These are phyloP conservation scores for Lachancea sp. DNA, from an alignment of 805 yeast genomes.

Conservation along the genomic window DNA sequence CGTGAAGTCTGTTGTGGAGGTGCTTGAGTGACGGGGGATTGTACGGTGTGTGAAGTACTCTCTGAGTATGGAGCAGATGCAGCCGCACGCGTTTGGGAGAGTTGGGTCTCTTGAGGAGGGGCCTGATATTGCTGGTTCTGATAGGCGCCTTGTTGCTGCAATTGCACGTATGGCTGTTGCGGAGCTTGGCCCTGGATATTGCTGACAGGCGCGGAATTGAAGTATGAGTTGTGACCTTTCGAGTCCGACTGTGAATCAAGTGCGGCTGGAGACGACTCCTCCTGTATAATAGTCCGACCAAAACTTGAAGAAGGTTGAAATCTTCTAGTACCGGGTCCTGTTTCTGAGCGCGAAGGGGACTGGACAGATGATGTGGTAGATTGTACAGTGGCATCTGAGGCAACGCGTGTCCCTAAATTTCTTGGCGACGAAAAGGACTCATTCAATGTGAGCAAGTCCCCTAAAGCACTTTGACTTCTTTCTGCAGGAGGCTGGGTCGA, in stretches of 20 bases:
- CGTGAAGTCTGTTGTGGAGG: conserved; percentile 10
- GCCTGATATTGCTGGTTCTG: conserved; percentile 6
- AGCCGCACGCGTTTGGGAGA: background rate
- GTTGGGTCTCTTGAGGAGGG: conserved; percentile 12
- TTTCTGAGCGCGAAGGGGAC: conserved; percentile 19
- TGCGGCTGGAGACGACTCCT: conserved; percentile 17
- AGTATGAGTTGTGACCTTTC: background rate
- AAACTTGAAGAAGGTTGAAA: conserved; percentile 82
- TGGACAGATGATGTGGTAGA: conserved; percentile 3
- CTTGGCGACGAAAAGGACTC: conserved; percentile 45
- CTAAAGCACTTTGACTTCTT: conserved; percentile 45
- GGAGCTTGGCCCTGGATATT: background rate
- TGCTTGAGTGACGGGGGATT: conserved; percentile 30
- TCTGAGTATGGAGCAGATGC: background rate
- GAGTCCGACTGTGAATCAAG: conserved; percentile 28
- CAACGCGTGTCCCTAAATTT: conserved; percentile 11
- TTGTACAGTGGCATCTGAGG: conserved; percentile 24
- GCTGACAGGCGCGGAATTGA: background rate
- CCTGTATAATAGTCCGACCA: conserved; percentile 62
- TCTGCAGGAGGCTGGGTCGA: conserved; percentile 14
- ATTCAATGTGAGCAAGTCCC: conserved; percentile 57
- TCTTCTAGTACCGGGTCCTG: conserved; percentile 32
- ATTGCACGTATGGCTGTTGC: conserved; percentile 13
- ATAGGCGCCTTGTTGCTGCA: conserved; percentile 5
- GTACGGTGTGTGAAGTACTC: background rate